Evolutionary conservation across 805 yeast species (phyloP).

Genomic region (Starmerella vaccinii): DNA sequence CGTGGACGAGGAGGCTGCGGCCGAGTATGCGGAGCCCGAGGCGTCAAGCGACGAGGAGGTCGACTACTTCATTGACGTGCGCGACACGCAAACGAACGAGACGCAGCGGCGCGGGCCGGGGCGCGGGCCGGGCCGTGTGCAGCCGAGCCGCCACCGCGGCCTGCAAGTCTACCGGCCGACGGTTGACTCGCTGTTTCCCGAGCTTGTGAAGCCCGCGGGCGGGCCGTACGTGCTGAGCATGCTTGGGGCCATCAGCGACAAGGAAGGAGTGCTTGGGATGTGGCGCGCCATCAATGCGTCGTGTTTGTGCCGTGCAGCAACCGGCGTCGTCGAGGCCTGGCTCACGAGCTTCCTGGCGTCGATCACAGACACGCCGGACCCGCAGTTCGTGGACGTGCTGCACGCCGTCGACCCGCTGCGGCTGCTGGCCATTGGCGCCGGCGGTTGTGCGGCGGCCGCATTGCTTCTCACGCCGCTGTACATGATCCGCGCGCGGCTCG

Average conservation of each 20-base stretch:
- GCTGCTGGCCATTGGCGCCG: slow-evolving; percentile 56
- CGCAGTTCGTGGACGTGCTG: slow-evolving; percentile 64
- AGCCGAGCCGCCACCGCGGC: slow-evolving; percentile 14
- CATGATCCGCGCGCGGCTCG: slow-evolving; percentile 64
- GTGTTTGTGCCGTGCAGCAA: slow-evolving; percentile 63
- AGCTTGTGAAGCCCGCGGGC: slow-evolving; percentile 17
- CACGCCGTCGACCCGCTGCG: slow-evolving; percentile 68
- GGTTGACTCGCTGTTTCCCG: slow-evolving; percentile 10
- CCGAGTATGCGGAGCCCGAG: slow-evolving; percentile 17
- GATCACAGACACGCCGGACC: slow-evolving; percentile 73
- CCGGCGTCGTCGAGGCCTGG: slow-evolving; percentile 81
- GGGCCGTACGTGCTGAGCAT: slow-evolving; percentile 30
- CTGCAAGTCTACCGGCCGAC: slow-evolving; percentile 12
- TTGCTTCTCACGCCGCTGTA: slow-evolving; percentile 70
- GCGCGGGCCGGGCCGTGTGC: not conserved
- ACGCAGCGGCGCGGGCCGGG: not conserved
- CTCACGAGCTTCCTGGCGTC: slow-evolving; percentile 80
- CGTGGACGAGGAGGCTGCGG: slow-evolving; percentile 17
- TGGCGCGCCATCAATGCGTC: slow-evolving; percentile 67
- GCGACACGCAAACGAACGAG: slow-evolving; percentile 8
- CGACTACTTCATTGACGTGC: slow-evolving; percentile 34
- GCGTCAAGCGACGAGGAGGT: slow-evolving; percentile 30
- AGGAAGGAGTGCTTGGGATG: slow-evolving; percentile 55
- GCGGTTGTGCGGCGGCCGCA: slow-evolving; percentile 65
- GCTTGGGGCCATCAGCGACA: slow-evolving; percentile 44